phyloP scores from a whole-genome alignment of 2,329 filamentous ascomycete species.

The Eurotiales sp. region DNA sequence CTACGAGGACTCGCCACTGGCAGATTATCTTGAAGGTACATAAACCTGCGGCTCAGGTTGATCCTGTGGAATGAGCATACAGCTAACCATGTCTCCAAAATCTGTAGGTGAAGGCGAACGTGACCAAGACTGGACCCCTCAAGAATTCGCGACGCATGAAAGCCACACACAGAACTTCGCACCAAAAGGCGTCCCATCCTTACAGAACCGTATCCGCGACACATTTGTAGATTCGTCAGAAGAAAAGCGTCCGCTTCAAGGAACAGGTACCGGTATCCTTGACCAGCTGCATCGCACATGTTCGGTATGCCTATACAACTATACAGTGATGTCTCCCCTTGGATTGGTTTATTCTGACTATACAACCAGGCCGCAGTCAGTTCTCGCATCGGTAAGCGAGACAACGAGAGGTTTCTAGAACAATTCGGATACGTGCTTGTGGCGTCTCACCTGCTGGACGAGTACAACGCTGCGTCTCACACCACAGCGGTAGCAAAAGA shows the following conservation, averaged over 20 bases:
- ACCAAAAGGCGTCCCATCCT: constrained; percentile 47
- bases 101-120: constrained; percentile 44
- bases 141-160: constrained; percentile 25
- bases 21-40: constrained; percentile 84
- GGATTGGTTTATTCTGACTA: background rate
- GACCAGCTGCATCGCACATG: constrained; percentile 11
- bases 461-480: constrained; percentile 45
- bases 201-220: constrained; percentile 47
- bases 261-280: constrained; percentile 3
- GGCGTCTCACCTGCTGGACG: constrained; percentile 81
- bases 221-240: constrained; percentile 41
- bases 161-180: constrained; percentile 44
- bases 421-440: constrained; percentile 92
- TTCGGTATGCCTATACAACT: constrained; percentile 8
- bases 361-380: constrained; percentile 30
- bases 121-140: constrained; percentile 36
- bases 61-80: background rate
- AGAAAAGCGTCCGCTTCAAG: constrained; percentile 19
- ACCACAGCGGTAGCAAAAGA: constrained; percentile 30
- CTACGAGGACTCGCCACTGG: constrained; percentile 81
- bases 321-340: too few species aligned
- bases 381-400: constrained; percentile 61
- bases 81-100: constrained; percentile 14
- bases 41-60: background rate
- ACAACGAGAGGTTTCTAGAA: constrained; percentile 83